phyloP scores from a whole-genome alignment of 805 yeast genomes.

The Alloascoidea hylecoeti region DNA sequence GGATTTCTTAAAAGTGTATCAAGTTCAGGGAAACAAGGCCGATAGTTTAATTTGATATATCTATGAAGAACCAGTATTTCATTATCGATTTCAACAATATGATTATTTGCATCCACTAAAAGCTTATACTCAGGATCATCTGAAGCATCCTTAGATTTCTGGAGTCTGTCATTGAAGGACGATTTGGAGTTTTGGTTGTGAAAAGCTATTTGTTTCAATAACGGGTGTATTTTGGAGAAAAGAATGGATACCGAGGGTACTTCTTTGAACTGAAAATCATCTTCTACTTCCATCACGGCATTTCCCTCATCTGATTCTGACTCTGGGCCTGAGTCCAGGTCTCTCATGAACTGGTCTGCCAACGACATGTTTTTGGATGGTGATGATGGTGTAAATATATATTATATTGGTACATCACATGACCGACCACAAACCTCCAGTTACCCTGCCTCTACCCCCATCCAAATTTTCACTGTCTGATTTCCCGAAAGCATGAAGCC shows the following conservation, averaged over 20 bases:
- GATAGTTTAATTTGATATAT: conserved; percentile 37
- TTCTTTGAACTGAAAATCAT: conserved; percentile 7
- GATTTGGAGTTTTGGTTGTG: too few relatives aligned
- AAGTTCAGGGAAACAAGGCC: conserved; percentile 57
- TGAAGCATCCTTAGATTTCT: conserved; percentile 12
- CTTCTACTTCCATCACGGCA: conserved; percentile 4
- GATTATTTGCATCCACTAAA: conserved; percentile 36
- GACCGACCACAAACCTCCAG: too few relatives aligned
- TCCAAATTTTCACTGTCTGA: too few relatives aligned
- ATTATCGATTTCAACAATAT: conserved; percentile 35
- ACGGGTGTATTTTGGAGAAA: conserved; percentile 9
- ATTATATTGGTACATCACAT: too few relatives aligned
- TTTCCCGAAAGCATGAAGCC: too few relatives aligned
- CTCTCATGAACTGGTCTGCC: conserved; percentile 24
- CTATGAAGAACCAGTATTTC: conserved; percentile 38
- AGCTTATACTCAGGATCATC: conserved; percentile 31
- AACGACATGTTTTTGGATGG: conserved; percentile 17
- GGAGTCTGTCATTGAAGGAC: neutral
- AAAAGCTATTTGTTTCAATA: conserved; percentile 8
- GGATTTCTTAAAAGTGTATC: conserved; percentile 49
- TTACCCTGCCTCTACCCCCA: too few relatives aligned
- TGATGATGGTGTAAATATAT: too few relatives aligned
- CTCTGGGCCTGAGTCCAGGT: conserved; percentile 9
- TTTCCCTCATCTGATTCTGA: conserved; percentile 10
- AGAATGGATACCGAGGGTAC: conserved; percentile 10